Evolutionary conservation across 768 basidiomycete genomes (phyloP), one percentile per base, ranked within the genome.

Genomic region (Polyporus arcularius): DNA sequence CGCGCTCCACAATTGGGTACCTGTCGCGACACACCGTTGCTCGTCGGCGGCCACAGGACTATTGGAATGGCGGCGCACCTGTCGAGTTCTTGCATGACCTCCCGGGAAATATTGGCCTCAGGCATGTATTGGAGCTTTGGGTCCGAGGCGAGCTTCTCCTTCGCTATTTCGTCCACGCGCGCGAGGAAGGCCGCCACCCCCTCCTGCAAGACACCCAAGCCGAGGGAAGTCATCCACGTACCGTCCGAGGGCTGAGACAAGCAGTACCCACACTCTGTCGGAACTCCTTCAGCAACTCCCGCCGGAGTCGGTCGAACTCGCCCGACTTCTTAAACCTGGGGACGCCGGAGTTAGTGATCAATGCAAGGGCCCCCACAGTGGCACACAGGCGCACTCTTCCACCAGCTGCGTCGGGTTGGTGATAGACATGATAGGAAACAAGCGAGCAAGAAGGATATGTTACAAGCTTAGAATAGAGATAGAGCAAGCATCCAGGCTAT

Each of bases 291-390:
- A 90, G 71, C 26, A 92, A 74, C 72, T 90, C 85, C 52, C 83
- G 81, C 51, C 89, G 80, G 62, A 90, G 70, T 26, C 86, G 83
- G 65, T 91, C 89, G 65, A 90, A 90, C 73, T 91, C 88, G 31
- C 89, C 89, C 11, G 88, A 88, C 67, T 86, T 87, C 73, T 91
- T 90, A 77, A 90, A 91, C 66, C 89, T 91, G 65, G 35, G 21
- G 38, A 41, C 16, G n/a, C 41, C 45, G 49, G 30, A 15, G 48
- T 62, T 61, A 56, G 62, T 46, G 48, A 16, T 5, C 16, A 26
- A 42, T 16, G 26, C 32, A 12, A 15, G 39, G 26, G 41, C 9
- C 28, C n/a, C 53, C 10, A 15, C 39, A 15, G 21, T 35, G 32
- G n/a, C n/a, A 41, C 40, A 4, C 14, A 31, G 31, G 40, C 48